These are phyloP conservation scores for Rhodotorula toruloides DNA, from an alignment of 768 basidiomycete species.

Conservation along the genomic window DNA sequence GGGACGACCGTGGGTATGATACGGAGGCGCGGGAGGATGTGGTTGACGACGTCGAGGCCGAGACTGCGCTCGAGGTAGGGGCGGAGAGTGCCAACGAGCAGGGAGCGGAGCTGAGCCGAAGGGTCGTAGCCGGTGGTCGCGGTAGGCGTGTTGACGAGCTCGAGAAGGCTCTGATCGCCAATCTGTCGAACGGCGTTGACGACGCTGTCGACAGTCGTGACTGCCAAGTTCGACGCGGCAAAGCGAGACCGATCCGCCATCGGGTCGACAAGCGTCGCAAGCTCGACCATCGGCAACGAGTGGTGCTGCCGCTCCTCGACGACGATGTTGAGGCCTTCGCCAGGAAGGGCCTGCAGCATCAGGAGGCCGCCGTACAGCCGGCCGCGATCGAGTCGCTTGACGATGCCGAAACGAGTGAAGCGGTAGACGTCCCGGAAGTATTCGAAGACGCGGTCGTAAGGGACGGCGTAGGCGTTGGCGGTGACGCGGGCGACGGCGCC, in stretches of 20 bases:
- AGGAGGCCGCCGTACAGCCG: conserved; percentile 30
- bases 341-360: conserved; percentile 28
- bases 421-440: conserved; percentile 34
- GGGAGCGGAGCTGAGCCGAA: not conserved
- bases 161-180: conserved; percentile 22
- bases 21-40: conserved; percentile 21
- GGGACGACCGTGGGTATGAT: conserved; percentile 25
- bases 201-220: conserved; percentile 8
- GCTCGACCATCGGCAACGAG: conserved; percentile 33
- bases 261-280: conserved; percentile 18
- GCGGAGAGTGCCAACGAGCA: conserved; percentile 12
- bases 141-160: conserved; percentile 1
- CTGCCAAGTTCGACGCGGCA: not conserved
- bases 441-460: conserved; percentile 26
- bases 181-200: not conserved
- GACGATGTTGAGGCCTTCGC: conserved; percentile 33
- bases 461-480: conserved; percentile 29
- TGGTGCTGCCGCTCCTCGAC: conserved; percentile 34
- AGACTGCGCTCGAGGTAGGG: conserved; percentile 23
- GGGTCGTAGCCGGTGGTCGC: not conserved
- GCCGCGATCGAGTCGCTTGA: conserved; percentile 22
- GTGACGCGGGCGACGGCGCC: conserved; percentile 26
- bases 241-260: not conserved
- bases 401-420: conserved; percentile 30
- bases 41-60: not conserved